These are phyloP conservation scores for Eremochloa ophiuroides DNA, from an alignment of 176 grass and related monocot genomes.

Conservation along the genomic window DNA sequence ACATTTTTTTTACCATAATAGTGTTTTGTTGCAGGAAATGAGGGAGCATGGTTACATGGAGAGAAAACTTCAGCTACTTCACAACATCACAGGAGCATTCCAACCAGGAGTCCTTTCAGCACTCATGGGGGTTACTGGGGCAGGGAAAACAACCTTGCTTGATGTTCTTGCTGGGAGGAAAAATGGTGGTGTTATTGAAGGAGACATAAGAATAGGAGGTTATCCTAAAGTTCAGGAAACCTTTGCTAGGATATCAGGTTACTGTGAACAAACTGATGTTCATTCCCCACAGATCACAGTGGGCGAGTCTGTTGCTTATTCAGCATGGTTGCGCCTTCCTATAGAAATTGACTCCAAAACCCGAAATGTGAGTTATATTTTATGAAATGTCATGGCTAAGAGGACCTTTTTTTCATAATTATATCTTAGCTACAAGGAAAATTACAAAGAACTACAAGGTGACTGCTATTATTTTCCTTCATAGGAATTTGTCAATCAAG, in stretches of 20 bases:
- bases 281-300: slow-evolving; percentile 77
- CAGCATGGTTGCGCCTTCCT: slow-evolving; percentile 63
- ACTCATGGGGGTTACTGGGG: slow-evolving; percentile 67
- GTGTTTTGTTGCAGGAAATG: slow-evolving; percentile 40
- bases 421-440: neutral
- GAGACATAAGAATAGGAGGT: slow-evolving; percentile 63
- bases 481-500: slow-evolving; percentile 66
- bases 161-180: slow-evolving; percentile 80
- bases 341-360: slow-evolving; percentile 44
- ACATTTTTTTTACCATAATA: neutral
- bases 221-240: slow-evolving; percentile 66
- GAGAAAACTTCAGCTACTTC: slow-evolving; percentile 54
- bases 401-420: no score
- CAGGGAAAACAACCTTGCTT: slow-evolving; percentile 72
- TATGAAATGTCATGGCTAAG: neutral
- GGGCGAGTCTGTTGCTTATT: slow-evolving; percentile 63
- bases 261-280: slow-evolving; percentile 72
- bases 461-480: neutral
- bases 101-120: slow-evolving; percentile 56
- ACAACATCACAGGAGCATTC: slow-evolving; percentile 61
- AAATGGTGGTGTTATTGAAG: slow-evolving; percentile 63
- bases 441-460: neutral
- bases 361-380: slow-evolving; percentile 43
- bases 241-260: slow-evolving; percentile 75
- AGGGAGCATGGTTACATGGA: slow-evolving; percentile 44